Evolutionary conservation across 2,329 filamentous ascomycete species (phyloP), one percentile per base, ranked within the genome.

Genomic region (Pochonia chlamydosporia): DNA sequence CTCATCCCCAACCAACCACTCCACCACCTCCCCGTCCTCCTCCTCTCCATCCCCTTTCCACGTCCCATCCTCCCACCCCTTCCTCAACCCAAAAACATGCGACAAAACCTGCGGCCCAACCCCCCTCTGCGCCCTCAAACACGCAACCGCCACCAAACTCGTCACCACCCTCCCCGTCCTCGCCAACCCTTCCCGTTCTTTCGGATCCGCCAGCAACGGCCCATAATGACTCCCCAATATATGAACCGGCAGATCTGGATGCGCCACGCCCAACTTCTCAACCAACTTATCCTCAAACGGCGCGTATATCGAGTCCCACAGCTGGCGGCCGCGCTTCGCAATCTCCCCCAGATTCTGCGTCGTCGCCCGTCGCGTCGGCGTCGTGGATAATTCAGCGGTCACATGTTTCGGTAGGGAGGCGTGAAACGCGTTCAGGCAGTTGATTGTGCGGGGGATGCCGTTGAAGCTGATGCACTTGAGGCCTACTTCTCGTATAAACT

Each of bases 371-470:
- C 85, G 79, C 8, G 82, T 81, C 0, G 84, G 71, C 24, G 59
- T 66, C 1, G 73, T 81, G 48, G 74, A 74, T 4, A 92, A 74
- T 4, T 65, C 59, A 1, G 71, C 61, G 3, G 71, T 63, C 4
- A 90, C 69, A 5, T 75, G 66, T 0, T 68, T 49, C 0, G 86
- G 83, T 0, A 93, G 78, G 24, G 73, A 70, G 33, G 75, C 71
- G 57, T 78, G 74, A 72, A 91, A 90, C 21, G 82, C 82, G 57
- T 82, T 84, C 2, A 95, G 81, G 57, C 79, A 84, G 74, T 93
- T 93, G 71, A 93, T 93, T 23, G 84, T 85, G 54, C 89, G 84
- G 2, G 89, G 88, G 56, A 93, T 88, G 54, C 85, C 85, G 68
- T 89, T 89, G 75, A 89, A 87, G 49, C 81, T 82, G 63, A 89